Conservation (phyloP, 495 filamentous ascomycete species). For the Aspergillus biplanus region DNA sequence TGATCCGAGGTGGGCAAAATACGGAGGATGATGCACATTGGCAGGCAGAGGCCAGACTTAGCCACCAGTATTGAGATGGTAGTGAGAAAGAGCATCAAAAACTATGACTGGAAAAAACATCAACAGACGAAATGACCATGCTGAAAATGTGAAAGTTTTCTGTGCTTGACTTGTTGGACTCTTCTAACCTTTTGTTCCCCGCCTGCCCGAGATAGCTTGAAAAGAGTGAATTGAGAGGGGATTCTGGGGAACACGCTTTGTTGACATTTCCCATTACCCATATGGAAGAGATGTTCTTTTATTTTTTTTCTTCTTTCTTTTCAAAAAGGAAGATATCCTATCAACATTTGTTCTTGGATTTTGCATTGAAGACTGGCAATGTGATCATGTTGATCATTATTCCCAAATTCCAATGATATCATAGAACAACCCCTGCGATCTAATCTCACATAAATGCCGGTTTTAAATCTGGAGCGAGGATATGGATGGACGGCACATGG, state of each 20-base stretch:
- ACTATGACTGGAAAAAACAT: too few relatives aligned
- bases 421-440: neutral
- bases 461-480: neutral
- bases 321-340: neutral
- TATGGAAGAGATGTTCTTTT: too few relatives aligned
- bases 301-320: neutral
- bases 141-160: too few relatives aligned
- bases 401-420: conserved; percentile 1
- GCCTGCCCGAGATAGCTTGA: too few relatives aligned
- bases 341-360: neutral
- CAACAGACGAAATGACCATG: too few relatives aligned
- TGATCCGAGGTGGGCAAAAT: neutral
- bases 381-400: neutral
- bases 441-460: neutral
- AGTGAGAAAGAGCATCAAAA: too few relatives aligned
- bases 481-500: neutral
- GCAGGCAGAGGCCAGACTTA: too few relatives aligned
- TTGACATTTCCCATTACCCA: neutral
- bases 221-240: too few relatives aligned
- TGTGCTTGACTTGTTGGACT: too few relatives aligned
- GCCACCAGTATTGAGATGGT: too few relatives aligned
- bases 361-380: neutral
- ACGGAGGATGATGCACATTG: too few relatives aligned
- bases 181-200: too few relatives aligned
- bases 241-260: neutral